Conservation (phyloP, 129 eudicot genomes). For the Gnaphalium uliginosum region DNA sequence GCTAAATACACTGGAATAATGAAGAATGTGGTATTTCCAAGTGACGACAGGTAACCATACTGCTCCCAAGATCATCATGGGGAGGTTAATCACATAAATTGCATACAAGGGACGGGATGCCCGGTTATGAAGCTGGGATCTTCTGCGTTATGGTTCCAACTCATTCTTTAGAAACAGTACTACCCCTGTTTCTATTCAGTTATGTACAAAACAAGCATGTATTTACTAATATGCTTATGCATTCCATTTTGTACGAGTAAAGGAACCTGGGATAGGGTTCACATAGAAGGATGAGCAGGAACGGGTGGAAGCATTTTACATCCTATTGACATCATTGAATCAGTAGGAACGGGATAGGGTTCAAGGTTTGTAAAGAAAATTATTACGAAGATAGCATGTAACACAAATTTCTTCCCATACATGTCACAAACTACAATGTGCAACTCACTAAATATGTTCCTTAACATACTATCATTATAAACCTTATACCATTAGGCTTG, state of each 20-base stretch:
- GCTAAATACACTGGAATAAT: background rate
- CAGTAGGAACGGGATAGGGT: no score
- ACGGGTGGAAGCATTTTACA: background rate
- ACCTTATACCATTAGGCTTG: background rate
- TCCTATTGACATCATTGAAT: background rate
- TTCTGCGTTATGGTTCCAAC: background rate
- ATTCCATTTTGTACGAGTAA: background rate
- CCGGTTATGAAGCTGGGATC: background rate
- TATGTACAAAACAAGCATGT: background rate
- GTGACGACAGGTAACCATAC: background rate
- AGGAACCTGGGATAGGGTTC: background rate
- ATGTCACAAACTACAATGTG: background rate
- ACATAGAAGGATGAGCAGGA: background rate
- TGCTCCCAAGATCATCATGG: background rate
- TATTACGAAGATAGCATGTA: background rate
- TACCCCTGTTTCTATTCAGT: background rate
- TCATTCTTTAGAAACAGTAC: background rate
- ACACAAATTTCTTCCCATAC: background rate
- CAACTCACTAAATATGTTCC: background rate
- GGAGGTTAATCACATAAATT: background rate
- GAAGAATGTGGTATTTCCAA: background rate
- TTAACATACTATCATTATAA: background rate
- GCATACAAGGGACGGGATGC: background rate
- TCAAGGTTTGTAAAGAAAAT: background rate
- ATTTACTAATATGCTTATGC: background rate